Conservation (phyloP, 31 red algal species). For the Bonnemaisonia californica region DNA sequence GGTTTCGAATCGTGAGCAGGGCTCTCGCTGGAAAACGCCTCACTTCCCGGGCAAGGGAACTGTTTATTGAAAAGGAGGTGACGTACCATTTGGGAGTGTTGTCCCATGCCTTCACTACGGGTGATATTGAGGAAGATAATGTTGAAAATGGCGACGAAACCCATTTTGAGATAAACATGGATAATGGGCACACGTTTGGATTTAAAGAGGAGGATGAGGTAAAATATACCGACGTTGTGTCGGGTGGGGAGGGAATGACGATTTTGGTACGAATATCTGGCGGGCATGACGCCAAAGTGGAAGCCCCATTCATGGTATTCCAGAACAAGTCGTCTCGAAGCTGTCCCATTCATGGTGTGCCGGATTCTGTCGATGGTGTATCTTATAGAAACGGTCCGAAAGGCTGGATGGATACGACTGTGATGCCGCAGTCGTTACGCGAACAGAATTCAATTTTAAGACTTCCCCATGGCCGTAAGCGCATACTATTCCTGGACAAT, state of each 20-base stretch:
- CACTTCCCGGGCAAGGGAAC: background rate
- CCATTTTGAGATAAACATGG: conserved; percentile 47
- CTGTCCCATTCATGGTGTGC: conserved; percentile 30
- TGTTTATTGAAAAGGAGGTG: conserved; percentile 27
- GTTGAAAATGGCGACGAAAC: too few relatives aligned
- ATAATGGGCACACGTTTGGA: conserved; percentile 28
- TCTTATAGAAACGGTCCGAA: conserved; percentile 15
- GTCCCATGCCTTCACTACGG: background rate
- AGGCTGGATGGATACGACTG: too few relatives aligned
- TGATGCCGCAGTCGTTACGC: conserved; percentile 9
- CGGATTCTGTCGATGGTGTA: conserved; percentile 25
- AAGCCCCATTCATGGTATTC: conserved; percentile 37
- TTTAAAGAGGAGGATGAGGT: conserved; percentile 19
- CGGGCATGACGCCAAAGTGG: background rate
- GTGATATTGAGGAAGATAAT: conserved; percentile 16
- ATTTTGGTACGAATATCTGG: conserved; percentile 47
- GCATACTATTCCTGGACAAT: conserved; percentile 46
- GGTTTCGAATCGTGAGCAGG: conserved; percentile 12
- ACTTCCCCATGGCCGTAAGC: background rate
- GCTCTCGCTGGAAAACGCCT: conserved; percentile 23
- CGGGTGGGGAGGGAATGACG: too few relatives aligned
- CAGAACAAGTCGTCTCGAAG: conserved; percentile 6
- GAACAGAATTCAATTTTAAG: conserved; percentile 5
- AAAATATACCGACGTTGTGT: conserved; percentile 46
- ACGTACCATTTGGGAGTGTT: conserved; percentile 18